phyloP scores from a whole-genome alignment of 2,329 filamentous ascomycete genomes.

The Cadophora sp. region DNA sequence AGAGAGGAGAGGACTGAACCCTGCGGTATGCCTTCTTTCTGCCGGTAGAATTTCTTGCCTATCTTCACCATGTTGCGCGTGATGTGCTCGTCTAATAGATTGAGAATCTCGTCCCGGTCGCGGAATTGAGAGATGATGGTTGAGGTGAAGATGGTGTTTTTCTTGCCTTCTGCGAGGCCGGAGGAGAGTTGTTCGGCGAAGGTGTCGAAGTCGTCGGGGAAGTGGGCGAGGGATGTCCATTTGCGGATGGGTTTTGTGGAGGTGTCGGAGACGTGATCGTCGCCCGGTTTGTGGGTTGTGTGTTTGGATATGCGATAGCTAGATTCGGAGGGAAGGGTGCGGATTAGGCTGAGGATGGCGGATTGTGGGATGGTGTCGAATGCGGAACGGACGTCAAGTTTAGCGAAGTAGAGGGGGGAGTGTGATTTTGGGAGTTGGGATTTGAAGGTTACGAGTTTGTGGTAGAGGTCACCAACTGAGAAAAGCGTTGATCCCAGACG shows the following conservation, averaged over 20 bases:
- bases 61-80: constrained; percentile 85
- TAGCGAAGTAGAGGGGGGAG: constrained; percentile 79
- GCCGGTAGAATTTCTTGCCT: constrained; percentile 86
- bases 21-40: constrained; percentile 90
- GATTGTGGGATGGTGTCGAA: constrained; percentile 95
- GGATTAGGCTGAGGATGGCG: constrained; percentile 71
- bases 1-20: constrained; percentile 87
- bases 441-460: constrained; percentile 74
- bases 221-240: constrained; percentile 42
- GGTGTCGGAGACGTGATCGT: constrained; percentile 29
- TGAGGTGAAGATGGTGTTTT: constrained; percentile 79
- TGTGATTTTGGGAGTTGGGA: constrained; percentile 49
- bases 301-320: constrained; percentile 78
- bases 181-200: constrained; percentile 43
- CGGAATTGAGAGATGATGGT: constrained; percentile 64
- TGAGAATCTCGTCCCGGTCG: constrained; percentile 65
- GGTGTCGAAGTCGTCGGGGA: constrained; percentile 37
- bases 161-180: constrained; percentile 48
- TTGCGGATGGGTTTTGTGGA: constrained; percentile 40
- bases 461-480: constrained; percentile 81
- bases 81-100: constrained; percentile 81
- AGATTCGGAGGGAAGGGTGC: constrained; percentile 59
- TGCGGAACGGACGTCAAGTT: constrained; percentile 88
- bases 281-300: constrained; percentile 68
- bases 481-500: constrained; percentile 81